Percentiles rank a stretch among this genome's conserved stretches.
phyloP scores from a whole-genome alignment of 1,284 basidiomycete genomes.

The Ganoderma resinaceum region DNA sequence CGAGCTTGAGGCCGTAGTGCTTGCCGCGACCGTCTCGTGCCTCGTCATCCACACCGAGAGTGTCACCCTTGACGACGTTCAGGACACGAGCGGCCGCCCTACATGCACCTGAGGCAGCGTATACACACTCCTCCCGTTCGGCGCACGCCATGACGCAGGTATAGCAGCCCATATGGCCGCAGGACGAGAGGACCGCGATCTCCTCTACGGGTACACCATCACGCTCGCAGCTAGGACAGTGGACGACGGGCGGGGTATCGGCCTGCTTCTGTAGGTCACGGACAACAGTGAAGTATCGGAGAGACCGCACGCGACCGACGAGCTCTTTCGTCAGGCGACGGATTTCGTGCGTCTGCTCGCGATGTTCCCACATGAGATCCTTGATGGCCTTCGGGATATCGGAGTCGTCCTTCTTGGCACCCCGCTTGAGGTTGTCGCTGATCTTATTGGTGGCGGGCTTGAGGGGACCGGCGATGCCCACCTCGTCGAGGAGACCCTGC shows the following conservation, averaged over 20 bases:
- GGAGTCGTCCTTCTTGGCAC: constrained; percentile 61
- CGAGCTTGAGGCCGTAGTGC: constrained; percentile 90
- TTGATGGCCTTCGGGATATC: constrained; percentile 59
- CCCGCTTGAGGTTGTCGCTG: constrained; percentile 43
- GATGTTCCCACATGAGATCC: constrained; percentile 81
- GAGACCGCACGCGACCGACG: constrained; percentile 85
- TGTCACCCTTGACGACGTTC: constrained; percentile 85
- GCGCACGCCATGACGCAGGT: constrained; percentile 77
- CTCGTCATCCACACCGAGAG: constrained; percentile 85
- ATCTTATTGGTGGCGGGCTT: constrained; percentile 37
- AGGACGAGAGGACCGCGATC: constrained; percentile 87
- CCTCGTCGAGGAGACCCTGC: constrained; percentile 65
- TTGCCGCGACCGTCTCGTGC: constrained; percentile 74
- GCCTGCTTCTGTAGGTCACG: constrained; percentile 85
- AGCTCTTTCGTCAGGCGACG: constrained; percentile 87
- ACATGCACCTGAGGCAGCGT: constrained; percentile 71
- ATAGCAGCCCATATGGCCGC: constrained; percentile 87
- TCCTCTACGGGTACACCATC: constrained; percentile 68
- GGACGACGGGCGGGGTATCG: constrained; percentile 60
- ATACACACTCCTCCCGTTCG: constrained; percentile 83
- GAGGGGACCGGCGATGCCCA: constrained; percentile 52
- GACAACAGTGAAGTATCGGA: constrained; percentile 91
- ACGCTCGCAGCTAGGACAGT: constrained; percentile 68
- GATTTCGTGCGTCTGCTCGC: constrained; percentile 87
- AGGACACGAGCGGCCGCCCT: constrained; percentile 74